Evolutionary conservation across 148 eudicot species (phyloP), one percentile per base, ranked within the genome.

Genomic region (Rhododendron kiyosumense): DNA sequence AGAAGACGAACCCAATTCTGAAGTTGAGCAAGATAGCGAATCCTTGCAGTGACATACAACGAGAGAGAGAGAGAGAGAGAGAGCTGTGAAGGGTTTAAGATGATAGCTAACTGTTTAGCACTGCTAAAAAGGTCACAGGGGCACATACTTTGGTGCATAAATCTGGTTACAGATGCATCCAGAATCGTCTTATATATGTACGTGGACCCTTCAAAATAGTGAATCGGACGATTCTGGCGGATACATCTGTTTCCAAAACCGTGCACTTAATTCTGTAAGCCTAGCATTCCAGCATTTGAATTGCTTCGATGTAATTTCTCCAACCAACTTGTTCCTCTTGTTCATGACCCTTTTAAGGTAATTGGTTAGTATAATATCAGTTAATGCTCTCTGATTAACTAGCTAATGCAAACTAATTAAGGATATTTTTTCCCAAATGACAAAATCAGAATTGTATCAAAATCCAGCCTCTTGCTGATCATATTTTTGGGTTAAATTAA

Each of bases 1-100:
- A 77, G 97, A 94, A 13, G 95, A 94, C 43, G 97, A 94, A 63
- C 90, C 91, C 0, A 93, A 93, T n/a, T 94, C 97, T 17, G 97
- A 94, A 79, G 93, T 94, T 46, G 97, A 94, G 87, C 94, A 93
- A 63, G 96, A 93, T 78, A 86, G 90, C 63, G 92, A 90, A 30
- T 89, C 92, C 34, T 84, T 80, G 5, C 86, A 83, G 79, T 86
- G 84, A 81, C 82, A 61, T 78, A 46, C 48, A 45, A 0, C 10
- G 2, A 45, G 4, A 49, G 36, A 14, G n/a, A 4, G 57, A n/a
- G 20, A 15, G 17, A 10, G 32, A 10, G 59, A 15, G 54, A 51
- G 65, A 5, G 9, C 65, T 59, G 26, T 59, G 65, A 59, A 22
- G 65, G 2, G 61, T 54, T 54, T 54, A 4, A 54, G 63, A 18